Conservation (phyloP, 2,329 filamentous ascomycete species). For the Fusarium zealandicum region DNA sequence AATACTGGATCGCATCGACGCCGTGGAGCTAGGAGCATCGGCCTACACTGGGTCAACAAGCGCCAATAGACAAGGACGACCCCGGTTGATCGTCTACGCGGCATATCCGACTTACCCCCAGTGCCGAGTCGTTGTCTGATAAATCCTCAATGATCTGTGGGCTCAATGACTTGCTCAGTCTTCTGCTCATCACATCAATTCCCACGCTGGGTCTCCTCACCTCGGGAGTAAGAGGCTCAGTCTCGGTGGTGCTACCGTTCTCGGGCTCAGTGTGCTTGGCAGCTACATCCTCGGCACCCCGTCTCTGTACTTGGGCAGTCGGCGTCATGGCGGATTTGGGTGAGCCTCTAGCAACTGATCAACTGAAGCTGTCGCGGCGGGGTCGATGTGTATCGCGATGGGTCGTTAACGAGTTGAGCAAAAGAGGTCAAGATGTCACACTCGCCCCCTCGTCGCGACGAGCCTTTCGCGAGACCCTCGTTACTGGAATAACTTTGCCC, state of each 20-base stretch:
- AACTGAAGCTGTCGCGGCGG: too few species aligned
- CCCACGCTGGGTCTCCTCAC: conserved; percentile 7
- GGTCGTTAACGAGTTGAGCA: not conserved
- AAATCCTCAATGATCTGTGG: conserved; percentile 9
- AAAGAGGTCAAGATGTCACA: conserved; percentile 1
- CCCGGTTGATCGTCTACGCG: not conserved
- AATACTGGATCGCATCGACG: conserved; percentile 48
- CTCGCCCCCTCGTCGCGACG: conserved; percentile 3
- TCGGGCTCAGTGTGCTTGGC: not conserved
- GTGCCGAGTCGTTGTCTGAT: conserved; percentile 35
- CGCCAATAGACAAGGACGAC: not conserved
- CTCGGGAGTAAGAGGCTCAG: conserved; percentile 24
- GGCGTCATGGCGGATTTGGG: conserved; percentile 4
- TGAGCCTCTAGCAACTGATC: too few species aligned
- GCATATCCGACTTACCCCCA: conserved; percentile 22
- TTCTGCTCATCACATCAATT: not conserved
- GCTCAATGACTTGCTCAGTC: not conserved
- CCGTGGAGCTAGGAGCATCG: conserved; percentile 41
- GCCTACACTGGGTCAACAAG: conserved; percentile 27
- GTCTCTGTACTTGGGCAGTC: not conserved
- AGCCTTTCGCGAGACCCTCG: conserved; percentile 2
- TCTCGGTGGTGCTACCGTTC: conserved; percentile 9
- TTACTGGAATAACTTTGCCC: conserved; percentile 24
- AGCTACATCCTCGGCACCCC: not conserved
- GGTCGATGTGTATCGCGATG: not conserved